A percentile compares a stretch with the other conserved stretches of the same genome.
Conservation (phyloP, 306 rosid species). For the Sicyos baderoa region DNA sequence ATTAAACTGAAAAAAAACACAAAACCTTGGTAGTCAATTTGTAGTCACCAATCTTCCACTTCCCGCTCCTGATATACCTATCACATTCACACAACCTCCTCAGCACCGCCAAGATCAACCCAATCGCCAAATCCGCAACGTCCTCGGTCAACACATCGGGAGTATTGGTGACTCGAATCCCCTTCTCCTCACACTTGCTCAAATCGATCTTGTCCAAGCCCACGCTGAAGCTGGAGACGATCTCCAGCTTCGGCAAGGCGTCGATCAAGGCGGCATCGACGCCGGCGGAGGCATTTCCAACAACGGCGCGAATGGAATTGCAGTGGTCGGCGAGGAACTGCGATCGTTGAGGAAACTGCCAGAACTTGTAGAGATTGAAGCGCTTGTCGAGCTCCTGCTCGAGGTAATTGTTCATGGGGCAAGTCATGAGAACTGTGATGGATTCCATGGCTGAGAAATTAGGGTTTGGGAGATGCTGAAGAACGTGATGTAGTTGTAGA, state of each 20-base stretch:
- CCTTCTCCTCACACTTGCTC: conserved; percentile 43
- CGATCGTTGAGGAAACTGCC: conserved; percentile 33
- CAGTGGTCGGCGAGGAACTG: conserved; percentile 35
- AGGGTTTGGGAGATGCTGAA: not conserved
- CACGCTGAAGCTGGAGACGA: conserved; percentile 60
- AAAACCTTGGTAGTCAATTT: conserved; percentile 61
- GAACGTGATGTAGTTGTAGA: not conserved
- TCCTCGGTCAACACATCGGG: conserved; percentile 87
- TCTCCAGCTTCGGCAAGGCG: conserved; percentile 57
- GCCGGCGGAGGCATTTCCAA: conserved; percentile 35
- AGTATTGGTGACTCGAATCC: conserved; percentile 66
- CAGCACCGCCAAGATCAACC: conserved; percentile 43
- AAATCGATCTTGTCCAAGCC: conserved; percentile 70
- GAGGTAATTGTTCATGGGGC: conserved; percentile 40
- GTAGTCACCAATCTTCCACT: conserved; percentile 62
- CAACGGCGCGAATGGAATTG: conserved; percentile 49
- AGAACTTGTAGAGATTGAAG: conserved; percentile 43
- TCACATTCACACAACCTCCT: conserved; percentile 57
- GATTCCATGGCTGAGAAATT: conserved; percentile 40
- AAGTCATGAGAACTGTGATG: conserved; percentile 42
- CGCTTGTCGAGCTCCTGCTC: conserved; percentile 66
- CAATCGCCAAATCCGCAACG: conserved; percentile 61
- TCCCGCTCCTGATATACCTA: conserved; percentile 53
- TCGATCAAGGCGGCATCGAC: conserved; percentile 49
- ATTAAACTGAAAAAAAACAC: not conserved